These are phyloP conservation scores for Ceraceosorus guamensis DNA, from an alignment of 1,284 basidiomycete genomes.

Conservation along the genomic window DNA sequence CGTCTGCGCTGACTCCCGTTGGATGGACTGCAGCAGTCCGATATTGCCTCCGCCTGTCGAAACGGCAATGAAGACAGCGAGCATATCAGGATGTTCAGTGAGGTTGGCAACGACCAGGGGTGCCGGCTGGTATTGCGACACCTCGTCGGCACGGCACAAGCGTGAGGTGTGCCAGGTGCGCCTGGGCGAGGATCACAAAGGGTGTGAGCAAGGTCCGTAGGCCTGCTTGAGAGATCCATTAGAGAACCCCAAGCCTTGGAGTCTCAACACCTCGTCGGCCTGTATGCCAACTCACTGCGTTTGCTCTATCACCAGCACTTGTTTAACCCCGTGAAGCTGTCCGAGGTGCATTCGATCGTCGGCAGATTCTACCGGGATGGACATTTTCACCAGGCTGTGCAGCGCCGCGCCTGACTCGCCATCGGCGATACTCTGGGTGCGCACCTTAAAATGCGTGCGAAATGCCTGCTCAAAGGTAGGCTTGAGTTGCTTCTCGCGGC, in stretches of 20 bases:
- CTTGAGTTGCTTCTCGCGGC: too few species aligned
- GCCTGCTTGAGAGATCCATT: too few species aligned
- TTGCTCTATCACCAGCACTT: too few species aligned
- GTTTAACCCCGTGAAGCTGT: slow-evolving; percentile 66
- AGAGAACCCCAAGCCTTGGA: too few species aligned
- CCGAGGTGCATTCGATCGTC: slow-evolving; percentile 89
- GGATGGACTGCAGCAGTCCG: neutral
- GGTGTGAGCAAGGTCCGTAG: too few species aligned
- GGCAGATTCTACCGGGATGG: slow-evolving; percentile 70
- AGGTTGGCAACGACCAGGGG: neutral
- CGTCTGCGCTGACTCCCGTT: neutral
- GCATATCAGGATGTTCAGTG: neutral
- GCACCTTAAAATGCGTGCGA: too few species aligned
- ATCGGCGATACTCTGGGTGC: too few species aligned
- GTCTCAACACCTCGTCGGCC: too few species aligned
- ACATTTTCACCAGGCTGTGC: too few species aligned
- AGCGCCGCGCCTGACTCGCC: too few species aligned
- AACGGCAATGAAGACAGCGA: neutral
- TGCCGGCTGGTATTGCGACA: neutral
- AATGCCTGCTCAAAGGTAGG: too few species aligned
- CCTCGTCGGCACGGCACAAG: neutral
- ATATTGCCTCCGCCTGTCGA: neutral
- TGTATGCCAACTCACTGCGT: too few species aligned
- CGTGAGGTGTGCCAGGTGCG: neutral
- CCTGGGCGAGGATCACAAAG: neutral